phyloP scores from a whole-genome alignment of 176 grass and related monocot genomes.

The Paspalum notatum region DNA sequence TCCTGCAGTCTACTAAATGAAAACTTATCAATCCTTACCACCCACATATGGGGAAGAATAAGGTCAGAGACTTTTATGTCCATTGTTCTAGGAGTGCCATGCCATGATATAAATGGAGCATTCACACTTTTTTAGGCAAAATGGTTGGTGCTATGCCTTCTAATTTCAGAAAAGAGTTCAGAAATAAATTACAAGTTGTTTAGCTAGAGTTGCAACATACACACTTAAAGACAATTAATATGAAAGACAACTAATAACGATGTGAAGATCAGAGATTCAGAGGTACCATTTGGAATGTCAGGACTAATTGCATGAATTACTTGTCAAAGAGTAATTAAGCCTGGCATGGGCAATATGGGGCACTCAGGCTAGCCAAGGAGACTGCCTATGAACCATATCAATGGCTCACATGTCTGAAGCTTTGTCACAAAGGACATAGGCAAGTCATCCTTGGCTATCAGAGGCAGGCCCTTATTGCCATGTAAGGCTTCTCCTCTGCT shows the following conservation, averaged over 20 bases:
- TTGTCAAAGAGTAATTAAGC: constrained; percentile 17
- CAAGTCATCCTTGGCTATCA: constrained; percentile 50
- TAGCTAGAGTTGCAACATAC: background rate
- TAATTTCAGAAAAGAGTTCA: no score
- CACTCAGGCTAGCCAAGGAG: constrained; percentile 51
- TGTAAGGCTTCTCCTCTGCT: constrained; percentile 27
- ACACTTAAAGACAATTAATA: background rate
- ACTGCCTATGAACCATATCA: constrained; percentile 38
- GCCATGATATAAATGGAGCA: background rate
- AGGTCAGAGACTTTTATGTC: background rate
- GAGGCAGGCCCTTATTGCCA: constrained; percentile 15
- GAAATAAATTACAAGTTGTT: no score
- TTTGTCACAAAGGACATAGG: constrained; percentile 12
- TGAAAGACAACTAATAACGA: background rate
- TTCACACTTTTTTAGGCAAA: background rate
- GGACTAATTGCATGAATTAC: background rate
- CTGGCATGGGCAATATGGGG: constrained; percentile 35
- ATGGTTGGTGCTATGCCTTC: no score
- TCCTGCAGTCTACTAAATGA: background rate
- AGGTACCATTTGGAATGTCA: background rate
- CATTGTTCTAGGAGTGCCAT: background rate
- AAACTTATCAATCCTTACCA: background rate
- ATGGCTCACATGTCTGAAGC: constrained; percentile 19
- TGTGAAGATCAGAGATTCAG: background rate
- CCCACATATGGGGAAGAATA: background rate